Evolutionary conservation across 495 filamentous ascomycete genomes (phyloP).

Genomic region (Aspergillus coremiiformis): DNA sequence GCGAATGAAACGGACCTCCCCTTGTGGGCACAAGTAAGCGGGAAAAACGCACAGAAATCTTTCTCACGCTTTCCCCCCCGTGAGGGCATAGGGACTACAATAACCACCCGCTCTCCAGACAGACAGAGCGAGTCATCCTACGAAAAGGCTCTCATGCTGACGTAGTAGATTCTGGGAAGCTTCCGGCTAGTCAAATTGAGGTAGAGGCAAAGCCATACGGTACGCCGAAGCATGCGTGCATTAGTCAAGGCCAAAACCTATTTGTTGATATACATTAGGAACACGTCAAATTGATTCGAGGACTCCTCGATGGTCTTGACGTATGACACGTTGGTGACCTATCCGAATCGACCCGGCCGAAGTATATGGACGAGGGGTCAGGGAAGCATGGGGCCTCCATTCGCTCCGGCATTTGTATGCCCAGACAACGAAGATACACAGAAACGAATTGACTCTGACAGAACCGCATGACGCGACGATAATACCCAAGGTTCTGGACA

Average conservation of each 20-base stretch:
- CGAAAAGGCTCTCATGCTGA: conserved; percentile 30
- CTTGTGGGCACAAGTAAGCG: not conserved
- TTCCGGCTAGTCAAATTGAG: conserved; percentile 4
- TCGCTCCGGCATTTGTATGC: not conserved
- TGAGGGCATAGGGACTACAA: not conserved
- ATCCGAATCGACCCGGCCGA: conserved; percentile 36
- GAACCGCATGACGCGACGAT: conserved; percentile 2
- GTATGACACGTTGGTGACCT: conserved; percentile 16
- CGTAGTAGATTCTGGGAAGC: conserved; percentile 24
- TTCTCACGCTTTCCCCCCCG: not conserved
- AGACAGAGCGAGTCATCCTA: not conserved
- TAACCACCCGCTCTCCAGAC: not conserved
- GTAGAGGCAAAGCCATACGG: not conserved
- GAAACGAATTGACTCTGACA: conserved; percentile 5
- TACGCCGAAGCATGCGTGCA: not conserved
- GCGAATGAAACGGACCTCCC: not conserved
- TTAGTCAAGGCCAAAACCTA: not conserved
- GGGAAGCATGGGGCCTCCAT: conserved; percentile 3
- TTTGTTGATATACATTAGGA: not conserved
- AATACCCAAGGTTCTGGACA: conserved; percentile 4
- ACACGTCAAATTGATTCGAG: conserved; percentile 8
- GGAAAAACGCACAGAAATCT: not conserved
- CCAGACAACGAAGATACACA: not conserved
- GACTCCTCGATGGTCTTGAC: conserved; percentile 16
- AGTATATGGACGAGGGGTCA: conserved; percentile 3